Conservation (phyloP, 805 yeast genomes). For the Cephaloascus fragrans region DNA sequence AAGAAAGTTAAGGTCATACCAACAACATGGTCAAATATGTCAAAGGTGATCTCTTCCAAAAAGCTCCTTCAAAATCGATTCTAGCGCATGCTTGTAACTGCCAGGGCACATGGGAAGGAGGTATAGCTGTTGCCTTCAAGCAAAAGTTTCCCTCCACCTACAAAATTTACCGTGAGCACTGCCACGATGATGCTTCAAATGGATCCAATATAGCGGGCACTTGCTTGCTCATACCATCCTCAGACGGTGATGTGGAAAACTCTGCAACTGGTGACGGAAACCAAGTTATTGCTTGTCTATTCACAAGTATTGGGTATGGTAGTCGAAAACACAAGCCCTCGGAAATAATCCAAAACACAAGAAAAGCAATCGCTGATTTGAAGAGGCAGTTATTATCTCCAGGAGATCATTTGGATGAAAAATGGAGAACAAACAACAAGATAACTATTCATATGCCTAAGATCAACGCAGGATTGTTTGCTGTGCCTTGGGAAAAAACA, state of each 20-base stretch:
- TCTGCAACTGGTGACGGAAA: conserved; percentile 11
- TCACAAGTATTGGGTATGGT: conserved; percentile 51
- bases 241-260: conserved; percentile 19
- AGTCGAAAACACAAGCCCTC: conserved; percentile 27
- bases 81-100: conserved; percentile 78
- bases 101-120: conserved; percentile 78
- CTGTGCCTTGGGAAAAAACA: conserved; percentile 70
- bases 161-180: conserved; percentile 32
- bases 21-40: conserved; percentile 34
- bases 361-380: conserved; percentile 37
- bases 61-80: conserved; percentile 25
- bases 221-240: conserved; percentile 31
- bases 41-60: conserved; percentile 47
- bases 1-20: conserved; percentile 26
- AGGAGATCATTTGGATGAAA: background rate
- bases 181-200: conserved; percentile 15
- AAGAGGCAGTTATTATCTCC: conserved; percentile 19
- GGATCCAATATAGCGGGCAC: conserved; percentile 41
- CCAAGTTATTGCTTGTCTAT: conserved; percentile 53
- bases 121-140: conserved; percentile 57
- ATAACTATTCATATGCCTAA: conserved; percentile 52
- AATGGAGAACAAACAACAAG: conserved; percentile 1
- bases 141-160: conserved; percentile 49
- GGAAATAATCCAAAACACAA: conserved; percentile 44
- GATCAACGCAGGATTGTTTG: conserved; percentile 74